Evolutionary conservation across 1,284 basidiomycete species (phyloP).

Genomic region (Fomitopsis palustris): DNA sequence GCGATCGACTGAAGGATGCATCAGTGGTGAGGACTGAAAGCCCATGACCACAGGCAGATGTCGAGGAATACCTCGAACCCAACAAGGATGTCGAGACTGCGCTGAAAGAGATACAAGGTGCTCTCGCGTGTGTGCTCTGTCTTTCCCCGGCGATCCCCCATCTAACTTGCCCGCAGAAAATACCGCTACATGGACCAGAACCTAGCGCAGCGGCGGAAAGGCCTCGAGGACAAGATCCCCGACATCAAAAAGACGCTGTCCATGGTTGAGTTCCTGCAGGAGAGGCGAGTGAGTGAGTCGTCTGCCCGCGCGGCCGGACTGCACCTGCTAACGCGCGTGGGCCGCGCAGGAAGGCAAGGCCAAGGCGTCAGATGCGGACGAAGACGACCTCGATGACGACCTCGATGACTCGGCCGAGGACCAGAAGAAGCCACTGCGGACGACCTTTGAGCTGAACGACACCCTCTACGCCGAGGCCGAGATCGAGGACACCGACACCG

Average conservation of each 20-base stretch:
- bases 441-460: conserved; percentile 95
- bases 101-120: conserved; percentile 87
- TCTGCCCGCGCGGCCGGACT: not conserved
- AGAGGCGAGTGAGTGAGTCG: conserved; percentile 52
- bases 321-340: not conserved
- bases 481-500: conserved; percentile 83
- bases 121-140: conserved; percentile 70
- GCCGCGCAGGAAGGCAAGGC: conserved; percentile 54
- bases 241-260: conserved; percentile 92
- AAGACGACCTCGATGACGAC: conserved; percentile 50
- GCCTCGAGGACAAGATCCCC: conserved; percentile 92
- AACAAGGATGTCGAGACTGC: conserved; percentile 79
- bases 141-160: conserved; percentile 6
- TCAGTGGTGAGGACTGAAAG: not conserved
- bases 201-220: conserved; percentile 74
- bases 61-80: conserved; percentile 82
- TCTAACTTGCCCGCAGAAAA: conserved; percentile 59
- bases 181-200: conserved; percentile 98
- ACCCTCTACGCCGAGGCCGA: conserved; percentile 92
- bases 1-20: not conserved
- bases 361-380: conserved; percentile 42
- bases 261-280: conserved; percentile 85
- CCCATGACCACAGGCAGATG: conserved; percentile 58
- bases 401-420: conserved; percentile 39
- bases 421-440: conserved; percentile 66